Percentiles rank a stretch among this genome's conserved stretches.
phyloP scores from a whole-genome alignment of 2,329 filamentous ascomycete species.

The Neonectria ditissima region DNA sequence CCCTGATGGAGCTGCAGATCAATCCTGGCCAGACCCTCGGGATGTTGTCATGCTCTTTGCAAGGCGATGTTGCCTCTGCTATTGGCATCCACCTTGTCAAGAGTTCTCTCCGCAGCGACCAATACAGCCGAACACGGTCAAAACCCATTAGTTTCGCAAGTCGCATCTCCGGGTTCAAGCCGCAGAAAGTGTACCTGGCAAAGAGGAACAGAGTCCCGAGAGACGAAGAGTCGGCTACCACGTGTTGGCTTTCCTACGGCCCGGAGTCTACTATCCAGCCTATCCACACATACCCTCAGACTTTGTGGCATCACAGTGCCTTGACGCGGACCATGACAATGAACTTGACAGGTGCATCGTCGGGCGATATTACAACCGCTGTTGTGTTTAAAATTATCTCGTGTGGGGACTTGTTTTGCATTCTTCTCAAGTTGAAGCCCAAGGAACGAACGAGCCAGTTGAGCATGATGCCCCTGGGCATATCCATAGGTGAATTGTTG shows the following conservation, averaged over 20 bases:
- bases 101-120: background rate
- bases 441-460: slow-evolving; percentile 3
- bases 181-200: slow-evolving; percentile 20
- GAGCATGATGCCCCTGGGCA: background rate
- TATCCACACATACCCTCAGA: slow-evolving; percentile 3
- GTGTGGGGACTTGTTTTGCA: slow-evolving; percentile 1
- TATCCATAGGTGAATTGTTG: background rate
- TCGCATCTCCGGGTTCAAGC: background rate
- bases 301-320: slow-evolving; percentile 17
- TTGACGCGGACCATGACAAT: slow-evolving; percentile 22
- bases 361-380: background rate
- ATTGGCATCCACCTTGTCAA: slow-evolving; percentile 22
- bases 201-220: slow-evolving; percentile 14
- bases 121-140: slow-evolving; percentile 26
- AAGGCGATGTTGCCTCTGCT: slow-evolving; percentile 19
- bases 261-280: background rate
- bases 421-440: slow-evolving; percentile 18
- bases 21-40: slow-evolving; percentile 14
- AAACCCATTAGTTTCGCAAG: slow-evolving; percentile 7
- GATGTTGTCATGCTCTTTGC: slow-evolving; percentile 23
- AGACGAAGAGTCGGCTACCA: background rate
- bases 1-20: slow-evolving; percentile 2
- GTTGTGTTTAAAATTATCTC: slow-evolving; percentile 2
- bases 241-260: slow-evolving; percentile 28
- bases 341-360: background rate